Base-by-base conservation (phyloP, 2,329 filamentous ascomycete genomes). In the Aspergillus sp. region DNA sequence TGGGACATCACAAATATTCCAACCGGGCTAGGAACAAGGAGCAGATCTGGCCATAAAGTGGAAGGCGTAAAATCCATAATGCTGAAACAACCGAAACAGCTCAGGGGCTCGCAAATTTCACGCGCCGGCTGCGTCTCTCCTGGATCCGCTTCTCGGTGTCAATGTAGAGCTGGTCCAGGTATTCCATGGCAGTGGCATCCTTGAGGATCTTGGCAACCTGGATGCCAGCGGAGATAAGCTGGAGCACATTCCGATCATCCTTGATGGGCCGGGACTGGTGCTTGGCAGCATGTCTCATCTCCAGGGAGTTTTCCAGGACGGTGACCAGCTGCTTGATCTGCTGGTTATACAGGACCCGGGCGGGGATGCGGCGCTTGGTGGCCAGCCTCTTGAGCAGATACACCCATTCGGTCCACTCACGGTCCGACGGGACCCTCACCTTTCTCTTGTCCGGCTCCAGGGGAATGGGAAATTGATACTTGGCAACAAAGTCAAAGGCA, bases 271-370 rank as follows among this genome's bases (percentile, higher is more conserved):
- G 83, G 59, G 86, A 88, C 73, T 92, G 88, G 73, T 92, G 88
- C 72, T 91, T 91, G 45, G 89, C 88, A 54, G 88, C 88, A 71
- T 93, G 89, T 58, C 89, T 82, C 88, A 92, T 92, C 76, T 93
- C 89, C 65, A 95, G 78, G 45, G 88, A 92, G 73, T 94, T 95
- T 68, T 95, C 90, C 63, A 95, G 76, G 25, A 94, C 88, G 40
- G 90, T 94, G 59, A 94, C 88, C 71, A 95, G 86, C 72, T 94
- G 89, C 75, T 93, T 94, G 74, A 95, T 95, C 74, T 95, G 90
- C 54, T 89, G 88, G 69, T 94, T 89, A 77, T 93, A 94, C 41
- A 95, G 78, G 17, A 94, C 88, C 51, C 89, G 81, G 44, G 90
- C 88, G 5, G 90, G 90, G 61, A 95, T 93, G 57, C 90, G 85